A percentile compares a stretch with the other conserved stretches of the same genome.
phyloP scores from a whole-genome alignment of 805 yeast genomes.

The Sungouiozyma intestinalis region DNA sequence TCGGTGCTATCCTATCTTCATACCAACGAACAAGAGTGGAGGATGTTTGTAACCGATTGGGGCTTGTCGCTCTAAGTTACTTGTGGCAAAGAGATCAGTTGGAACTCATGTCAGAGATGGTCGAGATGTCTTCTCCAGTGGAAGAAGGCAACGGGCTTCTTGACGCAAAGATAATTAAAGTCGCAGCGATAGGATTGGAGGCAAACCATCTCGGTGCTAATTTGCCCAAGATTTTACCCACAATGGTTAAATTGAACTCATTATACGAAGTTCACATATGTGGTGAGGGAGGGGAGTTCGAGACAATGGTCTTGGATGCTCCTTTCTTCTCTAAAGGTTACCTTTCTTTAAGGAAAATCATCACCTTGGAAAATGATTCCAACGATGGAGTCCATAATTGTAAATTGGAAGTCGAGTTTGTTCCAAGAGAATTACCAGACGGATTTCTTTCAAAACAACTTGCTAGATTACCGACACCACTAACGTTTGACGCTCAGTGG shows the following conservation, averaged over 20 bases:
- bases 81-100: constrained; percentile 86
- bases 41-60: constrained; percentile 68
- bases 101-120: constrained; percentile 76
- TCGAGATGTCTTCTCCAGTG: constrained; percentile 27
- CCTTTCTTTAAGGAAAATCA: constrained; percentile 30
- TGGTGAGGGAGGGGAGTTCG: constrained; percentile 99
- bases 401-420: constrained; percentile 42
- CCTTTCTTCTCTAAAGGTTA: constrained; percentile 60
- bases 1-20: constrained; percentile 93
- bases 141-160: constrained; percentile 17
- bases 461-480: constrained; percentile 29
- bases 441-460: constrained; percentile 20
- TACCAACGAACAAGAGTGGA: constrained; percentile 93
- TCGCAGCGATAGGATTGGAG: constrained; percentile 82
- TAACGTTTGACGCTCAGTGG: constrained; percentile 18
- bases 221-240: constrained; percentile 51
- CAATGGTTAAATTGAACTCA: constrained; percentile 44
- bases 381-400: constrained; percentile 66
- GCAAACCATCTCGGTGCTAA: constrained; percentile 57
- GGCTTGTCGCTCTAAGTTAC: constrained; percentile 59
- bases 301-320: constrained; percentile 82
- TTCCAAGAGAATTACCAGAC: constrained; percentile 27
- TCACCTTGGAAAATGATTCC: constrained; percentile 36
- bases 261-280: constrained; percentile 82
- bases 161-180: constrained; percentile 84